Percentiles rank a stretch among this genome's conserved stretches.
Conservation (phyloP, 257 asterid species). For the Salvia hispanica region DNA sequence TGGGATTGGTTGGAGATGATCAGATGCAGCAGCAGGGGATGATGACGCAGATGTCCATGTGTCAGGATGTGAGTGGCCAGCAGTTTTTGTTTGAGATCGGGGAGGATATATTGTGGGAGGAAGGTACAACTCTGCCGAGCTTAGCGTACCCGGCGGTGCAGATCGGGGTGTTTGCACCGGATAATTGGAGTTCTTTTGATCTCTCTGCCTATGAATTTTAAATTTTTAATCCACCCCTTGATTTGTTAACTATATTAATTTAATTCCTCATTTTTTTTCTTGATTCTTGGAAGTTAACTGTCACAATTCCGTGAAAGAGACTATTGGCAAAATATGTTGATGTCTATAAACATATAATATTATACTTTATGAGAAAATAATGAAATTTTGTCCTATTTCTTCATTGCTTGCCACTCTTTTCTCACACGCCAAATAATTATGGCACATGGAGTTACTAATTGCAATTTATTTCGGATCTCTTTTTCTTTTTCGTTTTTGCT, state of each 20-base stretch:
- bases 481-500: background rate
- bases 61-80: conserved; percentile 37
- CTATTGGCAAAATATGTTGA: conserved; percentile 32
- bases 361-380: conserved; percentile 37
- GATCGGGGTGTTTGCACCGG: conserved; percentile 44
- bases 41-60: conserved; percentile 30
- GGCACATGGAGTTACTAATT: conserved; percentile 41
- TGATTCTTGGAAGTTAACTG: conserved; percentile 43
- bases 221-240: conserved; percentile 43
- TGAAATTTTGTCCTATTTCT: conserved; percentile 31
- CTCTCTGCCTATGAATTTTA: conserved; percentile 43
- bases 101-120: conserved; percentile 48
- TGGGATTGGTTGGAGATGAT: conserved; percentile 33
- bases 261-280: background rate
- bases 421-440: conserved; percentile 32
- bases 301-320: conserved; percentile 36
- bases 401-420: conserved; percentile 2
- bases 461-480: conserved; percentile 19
- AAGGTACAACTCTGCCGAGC: conserved; percentile 40
- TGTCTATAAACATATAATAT: conserved; percentile 19
- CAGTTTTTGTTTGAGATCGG: conserved; percentile 48
- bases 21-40: conserved; percentile 8
- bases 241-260: background rate
- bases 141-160: conserved; percentile 44
- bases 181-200: conserved; percentile 65